Evolutionary conservation across 306 rosid genomes (phyloP).

Genomic region (Albizia julibrissin): DNA sequence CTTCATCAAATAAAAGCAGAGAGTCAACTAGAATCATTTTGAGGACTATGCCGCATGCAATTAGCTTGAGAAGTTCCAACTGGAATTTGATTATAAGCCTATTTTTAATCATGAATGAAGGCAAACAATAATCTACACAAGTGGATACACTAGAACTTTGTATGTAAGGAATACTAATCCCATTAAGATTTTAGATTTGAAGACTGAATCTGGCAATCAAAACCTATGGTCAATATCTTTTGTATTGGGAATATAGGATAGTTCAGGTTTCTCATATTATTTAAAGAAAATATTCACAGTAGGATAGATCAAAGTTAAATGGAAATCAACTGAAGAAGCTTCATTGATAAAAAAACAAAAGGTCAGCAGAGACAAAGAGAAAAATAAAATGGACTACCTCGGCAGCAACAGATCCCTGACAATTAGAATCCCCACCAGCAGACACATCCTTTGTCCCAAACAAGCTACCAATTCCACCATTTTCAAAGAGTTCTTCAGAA

Average conservation of each 20-base stretch:
- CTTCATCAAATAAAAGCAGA: background rate
- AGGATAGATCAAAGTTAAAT: slow-evolving; percentile 11
- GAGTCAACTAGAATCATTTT: background rate
- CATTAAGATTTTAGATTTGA: slow-evolving; percentile 8
- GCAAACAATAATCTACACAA: background rate
- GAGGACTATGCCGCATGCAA: slow-evolving; percentile 1
- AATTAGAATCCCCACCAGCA: slow-evolving; percentile 64
- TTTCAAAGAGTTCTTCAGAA: slow-evolving; percentile 86
- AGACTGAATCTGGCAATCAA: background rate
- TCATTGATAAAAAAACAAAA: slow-evolving; percentile 20
- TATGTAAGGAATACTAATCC: background rate
- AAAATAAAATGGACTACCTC: slow-evolving; percentile 60
- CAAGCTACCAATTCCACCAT: slow-evolving; percentile 94
- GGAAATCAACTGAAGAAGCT: slow-evolving; percentile 11
- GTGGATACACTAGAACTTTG: slow-evolving; percentile 1
- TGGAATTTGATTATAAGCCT: background rate
- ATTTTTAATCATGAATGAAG: background rate
- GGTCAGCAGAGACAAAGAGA: slow-evolving; percentile 17
- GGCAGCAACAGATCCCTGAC: slow-evolving; percentile 66
- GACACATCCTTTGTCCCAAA: slow-evolving; percentile 62
- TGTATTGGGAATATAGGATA: background rate
- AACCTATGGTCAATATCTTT: background rate
- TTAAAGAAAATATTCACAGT: slow-evolving; percentile 14
- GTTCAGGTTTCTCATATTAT: background rate
- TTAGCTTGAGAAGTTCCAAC: background rate